phyloP scores from a whole-genome alignment of 371 early-diverging fungal species.

The Antonospora locustae region DNA sequence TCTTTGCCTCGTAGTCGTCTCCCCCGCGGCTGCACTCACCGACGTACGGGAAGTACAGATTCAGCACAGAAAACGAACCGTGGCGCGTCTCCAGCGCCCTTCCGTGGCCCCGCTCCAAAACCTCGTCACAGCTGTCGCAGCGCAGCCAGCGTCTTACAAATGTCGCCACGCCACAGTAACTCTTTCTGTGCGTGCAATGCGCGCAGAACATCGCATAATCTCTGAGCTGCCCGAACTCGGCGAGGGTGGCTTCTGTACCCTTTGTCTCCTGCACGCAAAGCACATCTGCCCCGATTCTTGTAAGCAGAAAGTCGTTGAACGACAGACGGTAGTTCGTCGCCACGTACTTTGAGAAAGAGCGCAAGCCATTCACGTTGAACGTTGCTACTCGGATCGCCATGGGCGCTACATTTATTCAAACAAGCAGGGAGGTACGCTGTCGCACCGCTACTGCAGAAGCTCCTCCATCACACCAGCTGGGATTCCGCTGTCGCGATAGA shows the following conservation, averaged over 20 bases:
- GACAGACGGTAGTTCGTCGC: conserved; percentile 1
- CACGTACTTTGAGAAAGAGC: conserved; percentile 32
- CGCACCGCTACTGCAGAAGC: no score
- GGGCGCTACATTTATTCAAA: not conserved
- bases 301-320: conserved; percentile 25
- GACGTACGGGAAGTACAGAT: conserved; percentile 43
- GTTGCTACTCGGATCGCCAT: conserved; percentile 28
- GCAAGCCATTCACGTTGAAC: conserved; percentile 45
- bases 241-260: conserved; percentile 5
- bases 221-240: conserved; percentile 17
- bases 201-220: conserved; percentile 34
- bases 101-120: conserved; percentile 17
- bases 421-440: no score
- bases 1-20: conserved; percentile 2
- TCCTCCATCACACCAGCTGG: no score
- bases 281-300: conserved; percentile 19
- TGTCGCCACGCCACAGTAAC: conserved; percentile 40
- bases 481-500: no score
- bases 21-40: conserved; percentile 1
- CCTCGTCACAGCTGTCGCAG: conserved; percentile 10
- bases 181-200: conserved; percentile 11
- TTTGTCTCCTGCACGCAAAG: conserved; percentile 44
- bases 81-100: conserved; percentile 34
- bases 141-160: conserved; percentile 31
- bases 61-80: conserved; percentile 24